Conservation (phyloP, 2,329 filamentous ascomycete genomes). For the Magnaporthales sp. region DNA sequence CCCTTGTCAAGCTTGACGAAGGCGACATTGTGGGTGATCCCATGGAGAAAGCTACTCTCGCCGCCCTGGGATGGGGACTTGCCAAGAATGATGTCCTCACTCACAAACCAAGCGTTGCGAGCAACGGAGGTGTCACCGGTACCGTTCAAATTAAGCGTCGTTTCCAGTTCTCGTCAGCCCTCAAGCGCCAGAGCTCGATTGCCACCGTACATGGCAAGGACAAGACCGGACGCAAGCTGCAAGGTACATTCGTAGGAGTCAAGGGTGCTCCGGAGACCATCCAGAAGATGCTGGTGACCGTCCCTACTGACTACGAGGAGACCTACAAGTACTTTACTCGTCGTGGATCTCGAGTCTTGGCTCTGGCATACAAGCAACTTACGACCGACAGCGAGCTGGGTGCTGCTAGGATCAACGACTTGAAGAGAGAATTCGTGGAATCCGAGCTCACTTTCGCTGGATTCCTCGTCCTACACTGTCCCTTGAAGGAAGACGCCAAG, state of each 20-base stretch:
- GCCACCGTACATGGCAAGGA: constrained; percentile 72
- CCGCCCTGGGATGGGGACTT: constrained; percentile 85
- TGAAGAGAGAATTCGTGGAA: constrained; percentile 90
- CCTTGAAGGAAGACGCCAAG: constrained; percentile 92
- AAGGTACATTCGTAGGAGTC: constrained; percentile 85
- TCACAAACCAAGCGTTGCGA: constrained; percentile 47
- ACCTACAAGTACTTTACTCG: constrained; percentile 98
- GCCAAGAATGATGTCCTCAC: constrained; percentile 79
- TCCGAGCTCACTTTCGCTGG: constrained; percentile 79
- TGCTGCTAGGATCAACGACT: constrained; percentile 78
- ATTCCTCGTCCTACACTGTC: constrained; percentile 91
- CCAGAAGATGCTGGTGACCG: constrained; percentile 76
- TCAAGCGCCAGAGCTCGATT: constrained; percentile 94
- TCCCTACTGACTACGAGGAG: constrained; percentile 87
- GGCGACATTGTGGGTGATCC: constrained; percentile 96
- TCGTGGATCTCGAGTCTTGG: constrained; percentile 88
- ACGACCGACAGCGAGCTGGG: constrained; percentile 74
- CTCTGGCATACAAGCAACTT: constrained; percentile 88
- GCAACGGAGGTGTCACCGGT: constrained; percentile 49
- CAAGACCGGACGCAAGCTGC: constrained; percentile 65
- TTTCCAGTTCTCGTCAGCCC: constrained; percentile 94
- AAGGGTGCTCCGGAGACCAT: constrained; percentile 98
- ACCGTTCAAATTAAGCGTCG: constrained; percentile 90
- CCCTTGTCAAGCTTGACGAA: constrained; percentile 91
- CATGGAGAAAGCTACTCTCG: constrained; percentile 95